These are phyloP conservation scores for Magnusiomyces tetraspermus DNA, from an alignment of 1,139 yeast species.

Conservation along the genomic window DNA sequence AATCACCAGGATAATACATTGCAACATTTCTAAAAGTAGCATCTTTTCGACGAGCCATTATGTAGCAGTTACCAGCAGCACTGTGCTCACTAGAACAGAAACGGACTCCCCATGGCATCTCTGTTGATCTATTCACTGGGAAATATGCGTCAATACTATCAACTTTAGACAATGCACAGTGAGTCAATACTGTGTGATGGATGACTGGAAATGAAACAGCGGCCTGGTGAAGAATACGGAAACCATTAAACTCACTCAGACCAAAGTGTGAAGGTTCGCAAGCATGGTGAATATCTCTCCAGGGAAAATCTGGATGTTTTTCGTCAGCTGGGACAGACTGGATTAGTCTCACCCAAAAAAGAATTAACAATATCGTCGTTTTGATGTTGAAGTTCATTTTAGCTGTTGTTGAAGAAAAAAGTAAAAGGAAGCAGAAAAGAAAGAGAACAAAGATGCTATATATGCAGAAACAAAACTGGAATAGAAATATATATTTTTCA, in stretches of 20 bases:
- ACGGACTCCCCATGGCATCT: conserved; percentile 21
- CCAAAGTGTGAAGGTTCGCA: conserved; percentile 20
- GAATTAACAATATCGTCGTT: not conserved
- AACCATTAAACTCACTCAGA: conserved; percentile 20
- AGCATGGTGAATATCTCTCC: conserved; percentile 6
- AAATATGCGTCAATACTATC: conserved; percentile 20
- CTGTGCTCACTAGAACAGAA: conserved; percentile 18
- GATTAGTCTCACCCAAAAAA: not conserved
- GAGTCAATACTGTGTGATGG: conserved; percentile 20
- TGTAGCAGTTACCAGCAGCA: conserved; percentile 35
- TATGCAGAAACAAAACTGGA: not conserved
- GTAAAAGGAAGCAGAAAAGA: not conserved
- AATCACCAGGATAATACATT: conserved; percentile 46
- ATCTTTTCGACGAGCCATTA: conserved; percentile 49
- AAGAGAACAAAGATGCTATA: not conserved
- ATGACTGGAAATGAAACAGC: conserved; percentile 11
- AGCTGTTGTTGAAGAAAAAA: not conserved
- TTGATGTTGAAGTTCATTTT: not conserved
- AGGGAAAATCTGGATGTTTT: not conserved
- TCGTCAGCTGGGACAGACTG: not conserved
- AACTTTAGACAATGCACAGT: conserved; percentile 16
- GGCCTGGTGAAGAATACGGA: conserved; percentile 24
- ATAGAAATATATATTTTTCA: too few relatives aligned
- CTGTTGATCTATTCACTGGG: conserved; percentile 18
- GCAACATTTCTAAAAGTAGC: conserved; percentile 42